These are phyloP conservation scores for Coemansia sp. DNA, from an alignment of 192 early-diverging fungal genomes.

Conservation along the genomic window DNA sequence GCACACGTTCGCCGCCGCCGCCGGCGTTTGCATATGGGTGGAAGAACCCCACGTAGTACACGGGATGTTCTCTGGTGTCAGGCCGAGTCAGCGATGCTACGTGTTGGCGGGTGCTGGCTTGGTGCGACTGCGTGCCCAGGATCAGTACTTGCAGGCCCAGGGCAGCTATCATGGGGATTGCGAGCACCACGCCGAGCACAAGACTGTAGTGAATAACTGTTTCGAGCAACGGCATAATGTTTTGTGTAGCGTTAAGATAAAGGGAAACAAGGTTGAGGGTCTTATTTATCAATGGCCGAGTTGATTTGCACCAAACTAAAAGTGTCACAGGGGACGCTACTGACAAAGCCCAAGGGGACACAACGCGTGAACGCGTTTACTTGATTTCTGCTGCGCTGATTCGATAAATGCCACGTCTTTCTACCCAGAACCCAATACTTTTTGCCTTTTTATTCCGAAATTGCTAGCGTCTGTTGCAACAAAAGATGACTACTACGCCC, in stretches of 20 bases:
- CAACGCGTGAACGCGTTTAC: slow-evolving; percentile 14
- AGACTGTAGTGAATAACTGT: slow-evolving; percentile 25
- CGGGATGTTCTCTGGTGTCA: slow-evolving; percentile 35
- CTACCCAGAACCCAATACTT: background rate
- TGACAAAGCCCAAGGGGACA: background rate
- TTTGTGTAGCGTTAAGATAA: background rate
- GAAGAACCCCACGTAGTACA: slow-evolving; percentile 77
- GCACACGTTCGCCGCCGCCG: slow-evolving; percentile 95
- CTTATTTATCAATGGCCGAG: background rate
- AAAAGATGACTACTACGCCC: slow-evolving; percentile 32
- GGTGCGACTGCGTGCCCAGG: slow-evolving; percentile 36
- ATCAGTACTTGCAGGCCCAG: slow-evolving; percentile 27
- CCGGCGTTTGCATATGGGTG: slow-evolving; percentile 92
- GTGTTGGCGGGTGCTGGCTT: background rate
- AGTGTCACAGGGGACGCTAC: slow-evolving; percentile 1
- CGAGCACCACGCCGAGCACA: slow-evolving; percentile 19
- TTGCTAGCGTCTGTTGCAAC: no score
- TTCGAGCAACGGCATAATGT: slow-evolving; percentile 22
- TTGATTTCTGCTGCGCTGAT: background rate
- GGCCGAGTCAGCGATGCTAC: slow-evolving; percentile 17
- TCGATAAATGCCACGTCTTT: background rate
- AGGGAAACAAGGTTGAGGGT: background rate
- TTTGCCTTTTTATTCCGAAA: background rate
- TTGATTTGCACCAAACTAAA: background rate
- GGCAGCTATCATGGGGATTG: slow-evolving; percentile 11